Base-by-base conservation (phyloP, 73 alveolate species). In the Paraurostyla sp. region DNA sequence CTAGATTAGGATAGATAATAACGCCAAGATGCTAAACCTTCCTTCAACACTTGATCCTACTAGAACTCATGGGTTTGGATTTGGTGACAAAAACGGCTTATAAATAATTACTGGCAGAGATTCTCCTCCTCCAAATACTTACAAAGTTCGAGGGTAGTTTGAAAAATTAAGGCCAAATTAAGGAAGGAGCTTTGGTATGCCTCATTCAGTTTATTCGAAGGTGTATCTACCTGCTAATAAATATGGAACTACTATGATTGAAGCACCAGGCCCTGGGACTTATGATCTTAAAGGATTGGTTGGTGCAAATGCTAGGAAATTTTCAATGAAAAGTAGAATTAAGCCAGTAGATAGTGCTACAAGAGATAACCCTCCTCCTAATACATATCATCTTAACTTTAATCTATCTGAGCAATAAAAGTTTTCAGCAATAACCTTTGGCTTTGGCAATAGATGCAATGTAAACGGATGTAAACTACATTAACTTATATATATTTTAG, bases 191-290 rank as follows among this genome's bases (percentile, higher is more conserved):
- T 81, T 90, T 22, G 95, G 95, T 7, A 29, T 83, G 40, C 83
- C 92, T 6, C 90, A 90, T 83, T 54, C 84, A 27, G 83, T 48
- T 38, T 90, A 90, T 57, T 23, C 42, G 0, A 90, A 90, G 56
- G 95, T 90, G 18, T 89, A 82, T 46, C 65, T 90, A 29, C 95
- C 95, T 42, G 89, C 85, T 20, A 80, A 81, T 22, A 73, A 73
- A 30, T 73, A 48, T 46, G 86, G 76, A 20, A 43, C 65, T 7
- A 27, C 87, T 7, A 51, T 58, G 69, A 71, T 48, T 20, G 92
- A 90, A 29, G 58, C 88, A 0, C 95, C 95, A 29, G 95, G 95
- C n/a, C 95, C 95, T 18, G 95, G 95, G 0, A 30, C 91, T 7
- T 90, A 90, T 54, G 95, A 90, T 20, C 27, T 42, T 27, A 90